Conservation (phyloP, 148 eudicot species). For the Heliamphora exappendiculata region DNA sequence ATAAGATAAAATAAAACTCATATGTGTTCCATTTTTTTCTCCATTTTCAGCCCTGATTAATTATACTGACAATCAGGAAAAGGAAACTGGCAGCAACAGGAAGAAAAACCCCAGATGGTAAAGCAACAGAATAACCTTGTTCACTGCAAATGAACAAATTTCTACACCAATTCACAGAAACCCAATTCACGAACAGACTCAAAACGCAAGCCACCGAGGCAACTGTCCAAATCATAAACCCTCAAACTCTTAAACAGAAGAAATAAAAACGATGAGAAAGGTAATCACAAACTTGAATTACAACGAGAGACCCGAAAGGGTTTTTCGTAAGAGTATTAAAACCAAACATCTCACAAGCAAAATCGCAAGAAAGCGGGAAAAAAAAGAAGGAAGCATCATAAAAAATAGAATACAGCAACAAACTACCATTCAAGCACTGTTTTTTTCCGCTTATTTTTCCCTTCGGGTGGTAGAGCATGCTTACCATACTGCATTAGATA, state of each 20-base stretch:
- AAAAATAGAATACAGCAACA: background rate
- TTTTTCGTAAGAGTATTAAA: background rate
- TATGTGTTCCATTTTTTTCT: background rate
- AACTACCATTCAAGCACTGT: background rate
- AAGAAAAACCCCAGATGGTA: background rate
- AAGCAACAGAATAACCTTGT: background rate
- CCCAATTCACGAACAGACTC: background rate
- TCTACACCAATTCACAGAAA: background rate
- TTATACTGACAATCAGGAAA: background rate
- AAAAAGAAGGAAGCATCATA: too few species aligned
- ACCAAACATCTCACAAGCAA: background rate
- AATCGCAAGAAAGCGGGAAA: background rate
- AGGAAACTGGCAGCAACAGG: background rate
- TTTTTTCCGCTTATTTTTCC: background rate
- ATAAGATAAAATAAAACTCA: too few species aligned
- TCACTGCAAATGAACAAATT: background rate
- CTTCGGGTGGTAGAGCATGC: background rate
- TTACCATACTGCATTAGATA: conserved; percentile 11
- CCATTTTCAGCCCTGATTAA: background rate
- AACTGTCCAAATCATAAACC: conserved; percentile 1
- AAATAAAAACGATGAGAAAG: background rate
- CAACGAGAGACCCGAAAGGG: background rate
- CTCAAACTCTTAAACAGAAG: background rate
- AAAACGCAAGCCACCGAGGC: background rate
- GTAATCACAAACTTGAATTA: background rate